phyloP scores from a whole-genome alignment of 257 asterid species.

The Nemophila menziesii region DNA sequence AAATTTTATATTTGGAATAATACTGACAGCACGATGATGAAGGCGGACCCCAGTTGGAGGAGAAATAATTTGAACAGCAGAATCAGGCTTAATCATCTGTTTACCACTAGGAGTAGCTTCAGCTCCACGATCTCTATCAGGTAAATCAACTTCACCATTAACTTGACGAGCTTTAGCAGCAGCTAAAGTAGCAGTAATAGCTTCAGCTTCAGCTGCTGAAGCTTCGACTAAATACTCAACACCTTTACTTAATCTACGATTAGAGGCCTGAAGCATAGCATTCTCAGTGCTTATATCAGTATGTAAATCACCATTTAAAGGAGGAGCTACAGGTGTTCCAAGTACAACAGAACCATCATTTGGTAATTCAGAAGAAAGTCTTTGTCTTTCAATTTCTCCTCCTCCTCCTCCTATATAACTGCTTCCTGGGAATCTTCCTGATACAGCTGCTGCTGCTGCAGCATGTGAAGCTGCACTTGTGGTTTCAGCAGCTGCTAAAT shows the following conservation, averaged over 20 bases:
- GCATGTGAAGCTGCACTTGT: slow-evolving; percentile 96
- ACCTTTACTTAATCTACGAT: slow-evolving; percentile 85
- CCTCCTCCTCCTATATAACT: slow-evolving; percentile 44
- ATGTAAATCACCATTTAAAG: slow-evolving; percentile 79
- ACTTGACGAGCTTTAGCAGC: slow-evolving; percentile 98
- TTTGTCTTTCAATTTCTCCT: slow-evolving; percentile 53
- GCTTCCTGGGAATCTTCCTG: slow-evolving; percentile 63
- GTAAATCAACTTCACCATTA: slow-evolving; percentile 88
- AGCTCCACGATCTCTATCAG: slow-evolving; percentile 93
- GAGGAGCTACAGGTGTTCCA: slow-evolving; percentile 90
- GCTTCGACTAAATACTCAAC: slow-evolving; percentile 97
- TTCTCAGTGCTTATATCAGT: slow-evolving; percentile 92
- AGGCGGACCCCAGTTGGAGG: slow-evolving; percentile 89
- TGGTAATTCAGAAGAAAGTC: slow-evolving; percentile 36
- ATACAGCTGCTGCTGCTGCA: slow-evolving; percentile 70
- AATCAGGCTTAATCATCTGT: slow-evolving; percentile 77
- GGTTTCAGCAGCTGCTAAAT: slow-evolving; percentile 94
- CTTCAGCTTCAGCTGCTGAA: slow-evolving; percentile 98
- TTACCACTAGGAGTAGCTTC: slow-evolving; percentile 98
- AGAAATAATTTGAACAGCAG: slow-evolving; percentile 52
- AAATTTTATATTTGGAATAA: background rate
- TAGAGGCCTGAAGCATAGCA: slow-evolving; percentile 65
- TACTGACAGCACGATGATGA: slow-evolving; percentile 97
- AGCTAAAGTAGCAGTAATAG: slow-evolving; percentile 85
- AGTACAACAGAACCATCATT: slow-evolving; percentile 86